phyloP scores from a whole-genome alignment of 805 yeast species.

The Starmera quercuum region DNA sequence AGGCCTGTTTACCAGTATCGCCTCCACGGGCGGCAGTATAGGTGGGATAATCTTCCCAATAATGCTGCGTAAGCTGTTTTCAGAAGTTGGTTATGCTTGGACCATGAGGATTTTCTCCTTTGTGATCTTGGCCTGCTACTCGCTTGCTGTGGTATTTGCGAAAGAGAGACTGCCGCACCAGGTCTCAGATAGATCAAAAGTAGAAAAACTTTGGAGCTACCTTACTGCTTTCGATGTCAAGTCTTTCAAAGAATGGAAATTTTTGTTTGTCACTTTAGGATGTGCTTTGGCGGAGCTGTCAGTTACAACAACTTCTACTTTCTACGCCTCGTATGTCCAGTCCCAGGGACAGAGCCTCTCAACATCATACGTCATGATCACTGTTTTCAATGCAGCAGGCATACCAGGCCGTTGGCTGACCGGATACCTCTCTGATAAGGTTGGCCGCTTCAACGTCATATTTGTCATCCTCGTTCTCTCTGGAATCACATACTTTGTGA shows the following conservation, averaged over 20 bases:
- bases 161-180: conserved; percentile 32
- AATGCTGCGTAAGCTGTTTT: conserved; percentile 38
- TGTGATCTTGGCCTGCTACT: conserved; percentile 29
- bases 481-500: conserved; percentile 23
- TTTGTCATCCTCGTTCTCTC: conserved; percentile 24
- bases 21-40: conserved; percentile 43
- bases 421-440: conserved; percentile 33
- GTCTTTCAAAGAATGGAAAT: conserved; percentile 37
- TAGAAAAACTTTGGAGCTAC: conserved; percentile 19
- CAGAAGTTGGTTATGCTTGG: conserved; percentile 45
- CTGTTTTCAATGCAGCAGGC: conserved; percentile 33
- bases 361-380: conserved; percentile 36
- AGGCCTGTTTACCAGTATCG: conserved; percentile 44
- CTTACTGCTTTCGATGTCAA: conserved; percentile 23
- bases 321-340: conserved; percentile 41
- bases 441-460: conserved; percentile 50
- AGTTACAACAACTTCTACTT: conserved; percentile 37
- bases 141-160: conserved; percentile 25
- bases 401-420: conserved; percentile 38
- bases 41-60: conserved; percentile 51
- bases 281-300: conserved; percentile 41
- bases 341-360: conserved; percentile 33
- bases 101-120: conserved; percentile 46
- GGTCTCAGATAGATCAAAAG: conserved; percentile 17
- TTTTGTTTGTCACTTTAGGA: conserved; percentile 32